Evolutionary conservation across 2,329 filamentous ascomycete species (phyloP).

Genomic region (Clonostachys rosea): DNA sequence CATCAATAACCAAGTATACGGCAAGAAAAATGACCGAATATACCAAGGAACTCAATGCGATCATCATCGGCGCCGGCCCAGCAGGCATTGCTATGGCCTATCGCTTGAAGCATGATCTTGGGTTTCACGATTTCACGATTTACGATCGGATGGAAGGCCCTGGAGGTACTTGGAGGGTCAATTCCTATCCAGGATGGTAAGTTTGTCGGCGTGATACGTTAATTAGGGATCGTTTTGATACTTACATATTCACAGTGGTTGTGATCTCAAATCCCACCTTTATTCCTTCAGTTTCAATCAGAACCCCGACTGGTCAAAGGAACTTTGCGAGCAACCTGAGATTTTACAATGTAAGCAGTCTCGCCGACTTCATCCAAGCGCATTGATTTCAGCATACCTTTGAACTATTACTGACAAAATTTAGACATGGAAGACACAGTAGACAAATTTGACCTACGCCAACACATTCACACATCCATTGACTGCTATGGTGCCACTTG

Average conservation of each 20-base stretch:
- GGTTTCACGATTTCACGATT: constrained; percentile 11
- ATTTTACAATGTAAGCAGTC: constrained; percentile 20
- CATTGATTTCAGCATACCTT: too few species aligned
- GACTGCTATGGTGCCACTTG: constrained; percentile 14
- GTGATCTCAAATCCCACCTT: constrained; percentile 16
- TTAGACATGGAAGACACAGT: constrained; percentile 7
- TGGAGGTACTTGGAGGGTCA: constrained; percentile 12
- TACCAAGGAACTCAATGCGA: background rate
- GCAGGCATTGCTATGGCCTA: constrained; percentile 11
- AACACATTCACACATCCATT: constrained; percentile 9
- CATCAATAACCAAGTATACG: too few species aligned
- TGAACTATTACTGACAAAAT: too few species aligned
- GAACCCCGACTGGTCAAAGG: constrained; percentile 29
- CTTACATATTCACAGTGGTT: constrained; percentile 4
- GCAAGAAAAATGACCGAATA: too few species aligned
- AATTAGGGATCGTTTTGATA: background rate
- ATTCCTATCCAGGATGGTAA: constrained; percentile 10
- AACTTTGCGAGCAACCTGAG: constrained; percentile 24
- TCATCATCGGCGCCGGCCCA: constrained; percentile 14
- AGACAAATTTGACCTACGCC: constrained; percentile 10
- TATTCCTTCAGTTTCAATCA: constrained; percentile 35
- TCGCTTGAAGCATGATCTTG: constrained; percentile 10
- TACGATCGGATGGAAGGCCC: constrained; percentile 12
- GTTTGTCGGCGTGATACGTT: background rate
- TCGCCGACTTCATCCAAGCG: background rate